Conservation (phyloP, 257 asterid species). For the Paraleonurus japonicus region DNA sequence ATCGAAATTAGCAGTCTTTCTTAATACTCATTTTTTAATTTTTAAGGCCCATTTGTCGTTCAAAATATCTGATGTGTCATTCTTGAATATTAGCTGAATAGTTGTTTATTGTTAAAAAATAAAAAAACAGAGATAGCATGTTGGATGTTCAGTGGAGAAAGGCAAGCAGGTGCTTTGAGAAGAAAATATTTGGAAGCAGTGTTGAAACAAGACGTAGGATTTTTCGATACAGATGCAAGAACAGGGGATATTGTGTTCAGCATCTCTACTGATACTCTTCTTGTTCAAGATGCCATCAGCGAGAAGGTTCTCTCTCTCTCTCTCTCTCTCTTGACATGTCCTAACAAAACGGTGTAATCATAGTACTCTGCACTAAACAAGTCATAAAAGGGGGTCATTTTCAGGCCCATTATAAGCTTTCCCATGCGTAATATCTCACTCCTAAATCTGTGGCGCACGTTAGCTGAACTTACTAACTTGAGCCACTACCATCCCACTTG, state of each 20-base stretch:
- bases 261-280: conserved; percentile 92
- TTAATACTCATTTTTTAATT: neutral
- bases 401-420: neutral
- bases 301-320: conserved; percentile 62
- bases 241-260: conserved; percentile 95
- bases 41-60: neutral
- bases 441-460: neutral
- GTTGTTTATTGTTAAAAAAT: neutral
- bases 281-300: conserved; percentile 98
- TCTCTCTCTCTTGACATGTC: neutral
- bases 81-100: conserved; percentile 3
- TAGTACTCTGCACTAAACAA: too few relatives aligned
- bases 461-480: neutral
- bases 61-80: neutral
- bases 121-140: conserved; percentile 72
- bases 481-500: neutral
- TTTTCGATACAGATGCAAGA: conserved; percentile 93
- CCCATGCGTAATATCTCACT: neutral
- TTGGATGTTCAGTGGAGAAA: conserved; percentile 94
- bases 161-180: conserved; percentile 81
- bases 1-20: conserved; percentile 12
- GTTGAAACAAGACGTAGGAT: conserved; percentile 92
- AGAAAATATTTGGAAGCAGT: conserved; percentile 87
- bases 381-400: neutral
- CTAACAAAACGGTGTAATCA: too few relatives aligned